phyloP scores from a whole-genome alignment of 345 rosid genomes.

The Diplotaxis tenuifolia region DNA sequence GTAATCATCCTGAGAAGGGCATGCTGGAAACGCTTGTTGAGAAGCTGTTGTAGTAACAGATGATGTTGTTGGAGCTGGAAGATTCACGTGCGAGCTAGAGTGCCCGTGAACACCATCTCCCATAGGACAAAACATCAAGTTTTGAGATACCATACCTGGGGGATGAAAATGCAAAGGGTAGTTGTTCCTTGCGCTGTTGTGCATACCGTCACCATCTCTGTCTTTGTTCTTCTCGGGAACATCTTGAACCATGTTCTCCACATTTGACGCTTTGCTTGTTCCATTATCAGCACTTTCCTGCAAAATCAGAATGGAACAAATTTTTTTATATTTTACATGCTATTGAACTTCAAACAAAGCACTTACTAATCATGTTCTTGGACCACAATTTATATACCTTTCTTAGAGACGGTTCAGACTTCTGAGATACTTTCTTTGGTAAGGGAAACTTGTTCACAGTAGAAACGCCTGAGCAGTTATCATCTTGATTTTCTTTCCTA shows the following conservation, averaged over 20 bases:
- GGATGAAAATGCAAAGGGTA: constrained; percentile 65
- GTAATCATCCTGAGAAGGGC: constrained; percentile 60
- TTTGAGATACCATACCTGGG: constrained; percentile 45
- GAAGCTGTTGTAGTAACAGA: constrained; percentile 37
- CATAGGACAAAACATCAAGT: constrained; percentile 46
- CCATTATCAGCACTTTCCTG: constrained; percentile 52
- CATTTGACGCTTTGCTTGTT: constrained; percentile 45
- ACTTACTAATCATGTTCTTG: constrained; percentile 20
- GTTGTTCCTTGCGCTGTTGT: constrained; percentile 44
- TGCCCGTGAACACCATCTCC: constrained; percentile 47
- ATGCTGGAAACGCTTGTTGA: constrained; percentile 48
- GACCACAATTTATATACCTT: constrained; percentile 43
- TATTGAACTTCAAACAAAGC: constrained; percentile 37
- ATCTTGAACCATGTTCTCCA: constrained; percentile 40
- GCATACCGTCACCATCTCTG: constrained; percentile 35
- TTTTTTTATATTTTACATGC: constrained; percentile 20
- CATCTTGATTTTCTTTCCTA: constrained; percentile 58
- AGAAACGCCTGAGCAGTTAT: constrained; percentile 64
- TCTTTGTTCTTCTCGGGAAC: constrained; percentile 27
- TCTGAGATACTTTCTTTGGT: constrained; percentile 42
- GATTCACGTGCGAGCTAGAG: constrained; percentile 41
- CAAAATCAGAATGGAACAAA: constrained; percentile 31
- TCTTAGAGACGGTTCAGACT: constrained; percentile 48
- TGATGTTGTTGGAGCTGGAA: constrained; percentile 47
- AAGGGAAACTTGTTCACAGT: constrained; percentile 41